phyloP scores from a whole-genome alignment of 257 asterid species.

The Mentha longifolia region DNA sequence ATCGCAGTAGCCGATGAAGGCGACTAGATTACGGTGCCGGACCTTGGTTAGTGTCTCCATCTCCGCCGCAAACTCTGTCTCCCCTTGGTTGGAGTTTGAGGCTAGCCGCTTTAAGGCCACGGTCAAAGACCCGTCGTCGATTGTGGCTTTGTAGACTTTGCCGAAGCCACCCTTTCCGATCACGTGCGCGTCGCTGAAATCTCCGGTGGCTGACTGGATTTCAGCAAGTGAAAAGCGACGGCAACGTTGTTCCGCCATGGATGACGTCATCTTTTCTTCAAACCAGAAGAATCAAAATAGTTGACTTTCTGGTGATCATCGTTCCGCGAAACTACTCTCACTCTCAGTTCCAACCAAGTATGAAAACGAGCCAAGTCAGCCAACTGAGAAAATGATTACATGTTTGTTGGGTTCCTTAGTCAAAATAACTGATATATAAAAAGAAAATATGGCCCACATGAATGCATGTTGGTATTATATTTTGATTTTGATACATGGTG shows the following conservation, averaged over 20 bases:
- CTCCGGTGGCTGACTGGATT: neutral
- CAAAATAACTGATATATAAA: too few species aligned
- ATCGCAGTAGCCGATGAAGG: constrained; percentile 17
- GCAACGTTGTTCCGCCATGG: neutral
- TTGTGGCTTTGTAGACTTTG: constrained; percentile 9
- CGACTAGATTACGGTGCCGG: constrained; percentile 1
- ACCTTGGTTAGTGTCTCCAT: constrained; percentile 6
- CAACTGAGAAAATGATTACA: too few species aligned
- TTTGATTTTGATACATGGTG: too few species aligned
- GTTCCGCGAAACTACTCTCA: too few species aligned
- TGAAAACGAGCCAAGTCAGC: too few species aligned
- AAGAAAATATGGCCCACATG: too few species aligned
- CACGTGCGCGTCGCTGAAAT: neutral
- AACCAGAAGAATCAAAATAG: too few species aligned
- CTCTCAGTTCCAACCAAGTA: too few species aligned
- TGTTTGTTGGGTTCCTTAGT: too few species aligned
- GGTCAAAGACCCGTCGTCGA: neutral
- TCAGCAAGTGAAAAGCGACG: neutral
- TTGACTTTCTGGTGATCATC: too few species aligned
- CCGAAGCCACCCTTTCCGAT: neutral
- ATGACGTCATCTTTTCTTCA: neutral
- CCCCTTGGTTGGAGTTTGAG: neutral
- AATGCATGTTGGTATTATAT: too few species aligned
- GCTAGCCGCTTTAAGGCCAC: constrained; percentile 19
- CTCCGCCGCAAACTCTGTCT: constrained; percentile 6